Conservation (phyloP, 495 filamentous ascomycete genomes). For the Copromyces sp. region DNA sequence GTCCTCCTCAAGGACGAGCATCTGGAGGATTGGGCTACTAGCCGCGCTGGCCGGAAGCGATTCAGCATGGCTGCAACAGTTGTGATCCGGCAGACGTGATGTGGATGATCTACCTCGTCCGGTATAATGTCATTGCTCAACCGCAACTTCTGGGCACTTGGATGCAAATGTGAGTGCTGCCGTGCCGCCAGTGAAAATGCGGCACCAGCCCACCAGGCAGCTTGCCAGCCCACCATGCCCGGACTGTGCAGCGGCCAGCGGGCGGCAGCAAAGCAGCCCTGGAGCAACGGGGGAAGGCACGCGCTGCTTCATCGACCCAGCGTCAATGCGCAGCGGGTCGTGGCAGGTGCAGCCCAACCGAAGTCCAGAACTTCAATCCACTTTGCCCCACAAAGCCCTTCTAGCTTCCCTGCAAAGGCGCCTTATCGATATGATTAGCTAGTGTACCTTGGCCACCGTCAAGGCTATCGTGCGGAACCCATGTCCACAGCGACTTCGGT, state of each 20-base stretch:
- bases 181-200: not conserved
- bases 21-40: constrained; percentile 7
- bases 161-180: not conserved
- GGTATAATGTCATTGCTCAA: not conserved
- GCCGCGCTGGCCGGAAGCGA: constrained; percentile 18
- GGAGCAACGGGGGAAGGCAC: not conserved
- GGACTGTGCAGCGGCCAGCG: not conserved
- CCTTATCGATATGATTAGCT: not conserved
- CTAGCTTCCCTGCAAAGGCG: not conserved
- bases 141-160: not conserved
- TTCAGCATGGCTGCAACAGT: constrained; percentile 16
- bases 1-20: not conserved
- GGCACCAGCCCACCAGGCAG: not conserved
- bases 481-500: not conserved
- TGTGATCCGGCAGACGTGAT: not conserved
- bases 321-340: not conserved
- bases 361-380: not conserved
- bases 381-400: not conserved
- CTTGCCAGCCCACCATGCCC: not conserved
- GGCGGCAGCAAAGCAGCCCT: not conserved
- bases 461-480: not conserved
- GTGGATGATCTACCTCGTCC: not conserved
- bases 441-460: not conserved
- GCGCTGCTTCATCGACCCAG: not conserved
- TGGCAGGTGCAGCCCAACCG: not conserved